Evolutionary conservation across 805 yeast genomes (phyloP).

Genomic region (Cyberlindnera maclurae): DNA sequence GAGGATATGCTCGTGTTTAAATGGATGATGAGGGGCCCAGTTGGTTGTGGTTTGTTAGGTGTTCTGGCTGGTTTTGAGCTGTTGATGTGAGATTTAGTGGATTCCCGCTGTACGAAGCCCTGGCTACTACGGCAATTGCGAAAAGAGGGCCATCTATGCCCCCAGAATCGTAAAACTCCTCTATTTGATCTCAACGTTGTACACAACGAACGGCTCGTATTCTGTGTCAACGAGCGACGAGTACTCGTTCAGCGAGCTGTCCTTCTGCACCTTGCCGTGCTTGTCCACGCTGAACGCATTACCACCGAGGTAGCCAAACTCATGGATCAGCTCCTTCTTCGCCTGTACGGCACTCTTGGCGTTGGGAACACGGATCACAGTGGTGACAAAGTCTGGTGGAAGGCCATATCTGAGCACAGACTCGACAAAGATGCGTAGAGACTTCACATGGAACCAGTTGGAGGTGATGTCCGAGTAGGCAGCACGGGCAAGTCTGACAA

Average conservation of each 20-base stretch:
- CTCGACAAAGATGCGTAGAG: slow-evolving; percentile 84
- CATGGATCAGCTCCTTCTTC: slow-evolving; percentile 59
- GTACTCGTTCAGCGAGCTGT: slow-evolving; percentile 69
- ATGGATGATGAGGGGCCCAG: no score
- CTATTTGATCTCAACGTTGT: slow-evolving; percentile 41
- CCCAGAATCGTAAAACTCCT: no score
- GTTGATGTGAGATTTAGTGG: no score
- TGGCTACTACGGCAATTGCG: no score
- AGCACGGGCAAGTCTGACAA: slow-evolving; percentile 74
- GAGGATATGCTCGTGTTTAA: no score
- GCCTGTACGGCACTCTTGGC: slow-evolving; percentile 42
- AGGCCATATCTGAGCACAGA: slow-evolving; percentile 92
- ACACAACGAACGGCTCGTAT: slow-evolving; percentile 93
- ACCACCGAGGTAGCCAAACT: slow-evolving; percentile 89
- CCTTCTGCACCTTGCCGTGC: slow-evolving; percentile 58
- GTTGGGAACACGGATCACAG: slow-evolving; percentile 39
- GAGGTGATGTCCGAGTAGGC: slow-evolving; percentile 85
- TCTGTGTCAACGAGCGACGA: slow-evolving; percentile 91
- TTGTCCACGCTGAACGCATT: slow-evolving; percentile 70
- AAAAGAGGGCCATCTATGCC: no score
- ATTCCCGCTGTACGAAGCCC: no score
- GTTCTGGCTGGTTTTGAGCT: no score
- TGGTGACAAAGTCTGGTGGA: slow-evolving; percentile 80
- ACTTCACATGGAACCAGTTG: slow-evolving; percentile 87
- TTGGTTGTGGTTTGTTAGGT: no score